These are phyloP conservation scores for Filosporella fistucella DNA, from an alignment of 495 filamentous ascomycete genomes.

Conservation along the genomic window DNA sequence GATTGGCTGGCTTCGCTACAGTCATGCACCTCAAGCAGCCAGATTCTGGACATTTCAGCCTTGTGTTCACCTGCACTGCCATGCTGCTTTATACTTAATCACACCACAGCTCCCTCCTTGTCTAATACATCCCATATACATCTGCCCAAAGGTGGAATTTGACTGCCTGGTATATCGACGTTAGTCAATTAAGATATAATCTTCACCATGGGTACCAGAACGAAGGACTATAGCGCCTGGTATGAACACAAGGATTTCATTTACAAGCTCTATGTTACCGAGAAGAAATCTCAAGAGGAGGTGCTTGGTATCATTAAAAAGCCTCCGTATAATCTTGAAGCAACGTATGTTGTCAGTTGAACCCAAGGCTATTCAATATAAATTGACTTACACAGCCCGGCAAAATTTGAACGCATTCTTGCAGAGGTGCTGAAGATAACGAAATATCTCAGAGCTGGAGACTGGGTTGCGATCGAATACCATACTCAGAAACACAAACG, in stretches of 20 bases:
- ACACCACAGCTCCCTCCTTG: background rate
- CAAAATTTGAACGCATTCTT: constrained; percentile 8
- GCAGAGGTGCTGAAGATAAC: constrained; percentile 7
- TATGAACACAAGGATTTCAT: constrained; percentile 3
- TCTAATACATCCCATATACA: background rate
- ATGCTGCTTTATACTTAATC: background rate
- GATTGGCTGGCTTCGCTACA: background rate
- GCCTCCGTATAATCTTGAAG: background rate
- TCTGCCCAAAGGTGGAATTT: background rate
- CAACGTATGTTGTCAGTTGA: background rate
- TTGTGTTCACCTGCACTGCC: background rate
- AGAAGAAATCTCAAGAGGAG: constrained; percentile 2
- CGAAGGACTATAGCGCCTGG: constrained; percentile 3
- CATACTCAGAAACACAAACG: constrained; percentile 8
- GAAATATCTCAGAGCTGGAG: constrained; percentile 4
- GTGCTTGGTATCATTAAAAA: background rate
- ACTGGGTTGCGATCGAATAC: constrained; percentile 9
- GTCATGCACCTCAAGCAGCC: background rate
- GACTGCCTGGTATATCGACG: background rate
- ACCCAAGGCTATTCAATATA: background rate
- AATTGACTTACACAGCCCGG: constrained; percentile 3
- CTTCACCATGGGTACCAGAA: background rate
- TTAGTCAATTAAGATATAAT: background rate
- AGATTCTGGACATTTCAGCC: constrained; percentile 3
- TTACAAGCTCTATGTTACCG: constrained; percentile 1